Base-by-base conservation (phyloP, 2,329 filamentous ascomycete genomes). In the Diaporthe amygdali region DNA sequence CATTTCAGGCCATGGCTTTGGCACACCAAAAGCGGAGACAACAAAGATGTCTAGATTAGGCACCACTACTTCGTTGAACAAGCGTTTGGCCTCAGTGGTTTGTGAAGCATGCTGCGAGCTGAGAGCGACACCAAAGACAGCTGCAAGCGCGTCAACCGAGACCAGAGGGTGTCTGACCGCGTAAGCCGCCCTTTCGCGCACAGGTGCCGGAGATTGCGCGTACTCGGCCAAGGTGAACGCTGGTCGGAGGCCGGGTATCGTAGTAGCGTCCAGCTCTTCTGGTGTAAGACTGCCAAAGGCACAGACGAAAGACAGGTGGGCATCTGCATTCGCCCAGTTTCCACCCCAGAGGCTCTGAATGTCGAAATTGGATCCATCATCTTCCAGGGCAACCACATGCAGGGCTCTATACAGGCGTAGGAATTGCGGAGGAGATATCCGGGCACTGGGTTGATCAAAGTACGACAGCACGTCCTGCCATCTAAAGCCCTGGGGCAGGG, bases 321-420 rank as follows among this genome's bases (percentile, higher is more conserved):
- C 94, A 73, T 97, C 91, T 17, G 93, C 89, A 75, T 97, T 90
- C 73, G 92, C 90, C 96, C 97, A 99, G 73, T 90, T 86, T 77
- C 95, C 95, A 71, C 95, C 95, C 95, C 96, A 98, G 27, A 99
- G 85, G 47, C 88, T 88, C 79, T 98, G 95, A 54, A 99, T 92
- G 78, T 98, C 94, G 76, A 98, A 91, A 32, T 85, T 84, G 25
- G 69, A 55, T 20, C 88, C 84, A 59, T 89, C 84, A 12, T 85
- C 82, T n/a, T 88, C 85, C 67, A 84, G 83, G 2, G 95, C 93
- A 68, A 96, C 85, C 1, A 92, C 91, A 20, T 95, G 83, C 34
- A 99, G 84, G 5, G 94, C 93, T 69, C 93, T 89, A 83, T 96
- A 97, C 4, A 99, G 85, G 15, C 89, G 88, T 49, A 96, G 83